A percentile compares a stretch with the other conserved stretches of the same genome.
phyloP scores from a whole-genome alignment of 768 basidiomycete genomes.

The Lentinus tigrinus region DNA sequence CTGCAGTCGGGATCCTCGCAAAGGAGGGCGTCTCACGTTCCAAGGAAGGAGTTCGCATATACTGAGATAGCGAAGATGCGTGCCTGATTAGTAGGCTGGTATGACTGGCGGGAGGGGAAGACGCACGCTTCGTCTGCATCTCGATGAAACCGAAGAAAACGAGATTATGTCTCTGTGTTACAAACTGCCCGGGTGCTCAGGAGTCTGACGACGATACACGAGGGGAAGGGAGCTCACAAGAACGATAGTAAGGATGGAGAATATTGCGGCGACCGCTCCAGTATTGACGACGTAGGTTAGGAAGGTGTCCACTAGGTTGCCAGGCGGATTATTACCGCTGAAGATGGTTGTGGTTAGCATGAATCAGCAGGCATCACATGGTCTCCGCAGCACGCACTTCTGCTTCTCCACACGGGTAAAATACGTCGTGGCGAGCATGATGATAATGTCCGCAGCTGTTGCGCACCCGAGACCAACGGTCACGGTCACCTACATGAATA shows the following conservation, averaged over 20 bases:
- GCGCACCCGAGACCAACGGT: conserved; percentile 8
- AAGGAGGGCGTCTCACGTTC: not conserved
- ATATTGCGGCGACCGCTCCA: conserved; percentile 1
- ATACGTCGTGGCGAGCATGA: not conserved
- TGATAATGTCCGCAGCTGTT: conserved; percentile 5
- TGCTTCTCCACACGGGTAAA: not conserved
- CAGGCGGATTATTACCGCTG: not conserved
- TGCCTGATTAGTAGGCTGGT: too few relatives aligned
- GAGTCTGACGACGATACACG: not conserved
- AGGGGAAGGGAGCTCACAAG: conserved; percentile 1
- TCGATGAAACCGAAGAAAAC: conserved; percentile 18
- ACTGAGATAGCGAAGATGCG: not conserved
- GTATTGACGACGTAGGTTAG: conserved; percentile 9
- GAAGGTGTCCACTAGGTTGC: conserved; percentile 1
- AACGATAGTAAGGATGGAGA: not conserved
- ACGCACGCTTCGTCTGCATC: conserved; percentile 19
- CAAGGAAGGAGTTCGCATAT: conserved; percentile 7
- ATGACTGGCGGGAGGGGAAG: too few relatives aligned
- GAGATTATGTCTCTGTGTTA: conserved; percentile 12
- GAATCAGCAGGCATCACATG: not conserved
- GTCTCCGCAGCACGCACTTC: not conserved
- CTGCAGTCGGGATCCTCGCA: too few relatives aligned
- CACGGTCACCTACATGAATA: not conserved
- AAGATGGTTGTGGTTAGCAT: not conserved
- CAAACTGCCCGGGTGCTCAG: not conserved